A percentile compares a stretch with the other conserved stretches of the same genome.
Conservation (phyloP, 2,329 filamentous ascomycete genomes). For the Alternaria sp. region DNA sequence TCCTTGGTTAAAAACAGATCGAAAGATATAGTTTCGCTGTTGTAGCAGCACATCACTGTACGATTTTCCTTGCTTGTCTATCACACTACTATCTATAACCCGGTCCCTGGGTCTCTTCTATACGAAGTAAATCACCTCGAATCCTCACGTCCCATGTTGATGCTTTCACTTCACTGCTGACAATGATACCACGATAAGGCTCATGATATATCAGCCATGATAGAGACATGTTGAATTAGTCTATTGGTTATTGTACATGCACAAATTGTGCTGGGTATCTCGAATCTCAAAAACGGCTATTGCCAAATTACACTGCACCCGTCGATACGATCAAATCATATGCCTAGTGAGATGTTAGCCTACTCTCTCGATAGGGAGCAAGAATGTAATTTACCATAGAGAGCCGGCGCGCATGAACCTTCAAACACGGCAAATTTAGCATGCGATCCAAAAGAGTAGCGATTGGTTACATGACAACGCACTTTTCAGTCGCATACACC, state of each 20-base stretch:
- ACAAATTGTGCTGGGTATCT: slow-evolving; percentile 7
- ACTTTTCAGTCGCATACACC: slow-evolving; percentile 66
- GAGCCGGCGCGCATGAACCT: slow-evolving; percentile 30
- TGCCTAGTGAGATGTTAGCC: background rate
- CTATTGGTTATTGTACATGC: background rate
- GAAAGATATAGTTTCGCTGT: slow-evolving; percentile 1
- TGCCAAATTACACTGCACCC: background rate
- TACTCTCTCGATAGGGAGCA: background rate
- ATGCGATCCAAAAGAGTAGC: background rate
- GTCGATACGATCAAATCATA: background rate
- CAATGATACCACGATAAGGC: background rate
- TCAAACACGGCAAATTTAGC: background rate
- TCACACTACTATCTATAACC: background rate
- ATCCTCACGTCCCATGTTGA: background rate
- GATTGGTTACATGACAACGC: slow-evolving; percentile 64
- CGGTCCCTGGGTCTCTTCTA: background rate
- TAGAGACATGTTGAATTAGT: slow-evolving; percentile 2
- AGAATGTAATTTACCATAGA: slow-evolving; percentile 18
- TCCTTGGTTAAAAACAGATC: background rate
- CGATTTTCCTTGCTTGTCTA: slow-evolving; percentile 10
- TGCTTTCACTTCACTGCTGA: background rate
- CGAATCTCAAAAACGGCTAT: background rate
- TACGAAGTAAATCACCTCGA: background rate
- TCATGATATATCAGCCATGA: background rate
- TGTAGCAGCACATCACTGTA: slow-evolving; percentile 9